These are phyloP conservation scores for Aphelidium insulamus DNA, from an alignment of 371 early-diverging fungal species.

Conservation along the genomic window DNA sequence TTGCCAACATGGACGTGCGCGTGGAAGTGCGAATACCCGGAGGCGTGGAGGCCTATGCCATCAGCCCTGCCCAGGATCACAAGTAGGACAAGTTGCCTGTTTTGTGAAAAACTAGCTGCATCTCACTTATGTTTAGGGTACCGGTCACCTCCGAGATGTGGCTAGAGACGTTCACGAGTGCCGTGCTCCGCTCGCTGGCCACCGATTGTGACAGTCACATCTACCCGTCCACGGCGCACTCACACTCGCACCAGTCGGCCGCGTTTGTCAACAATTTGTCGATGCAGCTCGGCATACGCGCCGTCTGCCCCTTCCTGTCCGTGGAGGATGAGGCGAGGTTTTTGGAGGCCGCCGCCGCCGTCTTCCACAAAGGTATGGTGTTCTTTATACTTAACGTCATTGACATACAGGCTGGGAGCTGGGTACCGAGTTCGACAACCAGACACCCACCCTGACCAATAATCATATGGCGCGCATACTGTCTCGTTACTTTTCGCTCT, in stretches of 20 bases:
- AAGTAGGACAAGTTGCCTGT: too few species aligned
- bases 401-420: conserved; percentile 52
- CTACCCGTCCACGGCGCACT: too few species aligned
- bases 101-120: too few species aligned
- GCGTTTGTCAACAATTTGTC: too few species aligned
- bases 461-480: conserved; percentile 57
- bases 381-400: not conserved
- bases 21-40: conserved; percentile 95
- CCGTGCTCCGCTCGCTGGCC: conserved; percentile 57
- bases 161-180: conserved; percentile 71
- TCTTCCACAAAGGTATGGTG: conserved; percentile 50
- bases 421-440: conserved; percentile 82
- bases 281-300: conserved; percentile 67
- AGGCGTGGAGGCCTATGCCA: conserved; percentile 76
- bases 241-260: too few species aligned
- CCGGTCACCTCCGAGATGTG: conserved; percentile 60
- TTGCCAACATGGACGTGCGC: conserved; percentile 81
- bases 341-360: conserved; percentile 51
- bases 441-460: conserved; percentile 59
- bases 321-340: conserved; percentile 46
- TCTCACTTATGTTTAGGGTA: too few species aligned
- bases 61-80: too few species aligned
- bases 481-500: too few species aligned
- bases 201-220: conserved; percentile 67
- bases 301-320: conserved; percentile 58